Conservation (phyloP, 192 early-diverging fungal species). For the Coemansia sp. region DNA sequence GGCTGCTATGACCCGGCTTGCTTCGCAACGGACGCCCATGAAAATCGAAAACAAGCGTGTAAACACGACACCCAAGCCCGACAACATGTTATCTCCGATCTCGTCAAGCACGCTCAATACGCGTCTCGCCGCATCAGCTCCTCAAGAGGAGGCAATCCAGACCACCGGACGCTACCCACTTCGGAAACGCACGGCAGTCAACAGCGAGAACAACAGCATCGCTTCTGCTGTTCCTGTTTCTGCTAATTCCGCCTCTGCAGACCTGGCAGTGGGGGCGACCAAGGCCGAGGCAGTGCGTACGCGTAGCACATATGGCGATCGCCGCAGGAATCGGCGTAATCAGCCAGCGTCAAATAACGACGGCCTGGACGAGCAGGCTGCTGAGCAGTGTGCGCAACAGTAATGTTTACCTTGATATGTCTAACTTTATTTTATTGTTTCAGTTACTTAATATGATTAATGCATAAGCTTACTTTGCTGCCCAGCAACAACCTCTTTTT, state of each 20-base stretch:
- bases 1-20: constrained; percentile 18
- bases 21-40: constrained; percentile 23
- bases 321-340: constrained; percentile 44
- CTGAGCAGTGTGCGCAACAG: constrained; percentile 51
- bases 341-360: constrained; percentile 25
- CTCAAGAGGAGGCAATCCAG: constrained; percentile 1
- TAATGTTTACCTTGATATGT: no score
- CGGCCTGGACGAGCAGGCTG: constrained; percentile 39
- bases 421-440: no score
- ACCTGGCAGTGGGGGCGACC: not conserved
- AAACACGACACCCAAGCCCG: constrained; percentile 4
- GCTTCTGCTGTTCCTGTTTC: not conserved
- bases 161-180: constrained; percentile 6
- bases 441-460: no score
- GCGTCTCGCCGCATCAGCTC: constrained; percentile 8
- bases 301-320: constrained; percentile 45
- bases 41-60: constrained; percentile 26
- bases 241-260: not conserved
- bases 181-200: constrained; percentile 36
- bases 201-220: constrained; percentile 2
- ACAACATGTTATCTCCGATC: constrained; percentile 28
- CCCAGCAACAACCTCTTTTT: not conserved
- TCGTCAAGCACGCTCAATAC: constrained; percentile 38
- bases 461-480: no score
- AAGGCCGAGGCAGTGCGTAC: constrained; percentile 19